These are phyloP conservation scores for Gliomastix tumulicola DNA, from an alignment of 2,329 filamentous ascomycete species.

Conservation along the genomic window DNA sequence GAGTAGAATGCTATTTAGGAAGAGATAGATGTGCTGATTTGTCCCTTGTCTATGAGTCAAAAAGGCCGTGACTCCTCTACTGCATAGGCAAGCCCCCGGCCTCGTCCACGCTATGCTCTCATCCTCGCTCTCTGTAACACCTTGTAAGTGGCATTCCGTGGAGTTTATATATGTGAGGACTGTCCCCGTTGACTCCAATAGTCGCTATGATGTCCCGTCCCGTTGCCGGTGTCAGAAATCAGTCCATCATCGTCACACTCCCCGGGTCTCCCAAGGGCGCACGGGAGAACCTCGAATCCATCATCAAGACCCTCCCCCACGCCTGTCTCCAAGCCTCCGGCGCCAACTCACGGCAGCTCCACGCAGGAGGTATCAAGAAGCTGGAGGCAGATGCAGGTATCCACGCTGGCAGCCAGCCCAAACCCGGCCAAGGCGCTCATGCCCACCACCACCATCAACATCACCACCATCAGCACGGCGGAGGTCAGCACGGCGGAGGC, in stretches of 20 bases:
- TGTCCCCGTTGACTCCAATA: slow-evolving; percentile 27
- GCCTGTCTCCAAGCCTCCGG: slow-evolving; percentile 88
- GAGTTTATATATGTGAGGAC: slow-evolving; percentile 2
- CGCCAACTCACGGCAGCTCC: slow-evolving; percentile 70
- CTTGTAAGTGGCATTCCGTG: slow-evolving; percentile 56
- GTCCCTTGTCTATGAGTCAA: neutral
- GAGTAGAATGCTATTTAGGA: too few relatives aligned
- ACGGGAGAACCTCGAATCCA: slow-evolving; percentile 82
- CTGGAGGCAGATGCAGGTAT: slow-evolving; percentile 79
- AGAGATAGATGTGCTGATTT: too few relatives aligned
- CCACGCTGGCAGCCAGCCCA: slow-evolving; percentile 31
- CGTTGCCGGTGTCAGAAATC: slow-evolving; percentile 78
- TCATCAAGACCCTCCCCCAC: slow-evolving; percentile 87
- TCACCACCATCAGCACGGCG: slow-evolving; percentile 47
- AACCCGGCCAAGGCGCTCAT: slow-evolving; percentile 49
- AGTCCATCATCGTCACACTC: slow-evolving; percentile 77
- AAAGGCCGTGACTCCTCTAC: slow-evolving; percentile 68
- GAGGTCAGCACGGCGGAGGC: too few relatives aligned
- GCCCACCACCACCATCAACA: slow-evolving; percentile 37
- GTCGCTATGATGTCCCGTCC: slow-evolving; percentile 96
- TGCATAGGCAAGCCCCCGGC: slow-evolving; percentile 82
- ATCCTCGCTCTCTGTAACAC: slow-evolving; percentile 76
- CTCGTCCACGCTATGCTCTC: slow-evolving; percentile 94
- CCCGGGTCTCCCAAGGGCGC: slow-evolving; percentile 95
- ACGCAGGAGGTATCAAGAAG: slow-evolving; percentile 74